Percentiles rank a stretch among this genome's conserved stretches.
Evolutionary conservation across 1,139 yeast species (phyloP).

Genomic region (Eremothecium gossypii): DNA sequence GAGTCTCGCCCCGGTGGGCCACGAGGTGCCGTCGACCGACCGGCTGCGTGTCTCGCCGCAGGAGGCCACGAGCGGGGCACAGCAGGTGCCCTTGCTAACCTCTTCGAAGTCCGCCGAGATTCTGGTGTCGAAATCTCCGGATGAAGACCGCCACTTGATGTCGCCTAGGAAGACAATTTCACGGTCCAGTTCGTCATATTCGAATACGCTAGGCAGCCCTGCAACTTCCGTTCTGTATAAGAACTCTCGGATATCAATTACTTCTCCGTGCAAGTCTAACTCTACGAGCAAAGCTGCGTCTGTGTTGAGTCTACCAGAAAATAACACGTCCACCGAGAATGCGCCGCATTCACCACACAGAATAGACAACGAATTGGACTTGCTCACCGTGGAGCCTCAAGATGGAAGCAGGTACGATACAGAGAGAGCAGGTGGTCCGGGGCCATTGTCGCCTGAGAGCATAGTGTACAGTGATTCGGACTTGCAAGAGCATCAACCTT

Average conservation of each 20-base stretch:
- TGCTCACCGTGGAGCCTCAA: slow-evolving; percentile 25
- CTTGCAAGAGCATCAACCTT: neutral
- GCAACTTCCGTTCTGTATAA: slow-evolving; percentile 29
- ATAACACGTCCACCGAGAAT: slow-evolving; percentile 1
- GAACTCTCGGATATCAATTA: slow-evolving; percentile 29
- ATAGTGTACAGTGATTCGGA: too few relatives aligned
- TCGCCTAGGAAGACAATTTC: slow-evolving; percentile 1
- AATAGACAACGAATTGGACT: slow-evolving; percentile 23
- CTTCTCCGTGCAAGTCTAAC: slow-evolving; percentile 15
- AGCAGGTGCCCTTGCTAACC: neutral
- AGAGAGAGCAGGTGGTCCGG: too few relatives aligned
- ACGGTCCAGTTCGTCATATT: slow-evolving; percentile 8
- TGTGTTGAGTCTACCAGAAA: neutral
- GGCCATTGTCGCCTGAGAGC: too few relatives aligned
- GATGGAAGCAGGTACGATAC: too few relatives aligned
- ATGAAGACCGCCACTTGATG: neutral
- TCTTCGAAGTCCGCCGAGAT: neutral
- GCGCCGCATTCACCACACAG: slow-evolving; percentile 20
- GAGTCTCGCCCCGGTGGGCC: slow-evolving; percentile 1
- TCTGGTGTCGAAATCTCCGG: neutral
- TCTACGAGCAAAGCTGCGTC: neutral
- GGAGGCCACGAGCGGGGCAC: neutral
- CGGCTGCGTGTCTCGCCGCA: neutral
- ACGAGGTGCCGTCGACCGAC: neutral
- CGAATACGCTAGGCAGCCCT: slow-evolving; percentile 21